Conservation (phyloP, 345 rosid genomes). For the Ailanthus altissimus region DNA sequence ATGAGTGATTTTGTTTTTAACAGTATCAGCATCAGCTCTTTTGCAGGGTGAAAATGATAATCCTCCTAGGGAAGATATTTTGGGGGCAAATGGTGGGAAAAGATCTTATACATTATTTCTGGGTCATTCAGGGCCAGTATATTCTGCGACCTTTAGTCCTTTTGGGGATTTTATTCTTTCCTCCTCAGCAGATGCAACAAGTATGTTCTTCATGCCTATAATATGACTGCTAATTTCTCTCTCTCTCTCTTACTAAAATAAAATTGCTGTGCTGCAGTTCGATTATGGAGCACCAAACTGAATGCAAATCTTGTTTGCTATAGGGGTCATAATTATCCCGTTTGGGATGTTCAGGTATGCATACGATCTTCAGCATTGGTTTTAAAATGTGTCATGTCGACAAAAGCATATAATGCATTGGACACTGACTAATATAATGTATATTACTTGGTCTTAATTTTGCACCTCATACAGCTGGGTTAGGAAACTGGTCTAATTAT, state of each 20-base stretch:
- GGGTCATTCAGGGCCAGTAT: constrained; percentile 96
- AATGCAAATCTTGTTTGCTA: constrained; percentile 98
- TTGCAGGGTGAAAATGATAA: constrained; percentile 72
- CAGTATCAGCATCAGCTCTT: constrained; percentile 71
- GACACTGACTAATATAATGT: neutral
- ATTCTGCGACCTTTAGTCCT: constrained; percentile 88
- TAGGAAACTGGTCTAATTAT: too few relatives aligned
- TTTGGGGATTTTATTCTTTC: constrained; percentile 88
- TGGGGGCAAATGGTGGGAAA: constrained; percentile 51
- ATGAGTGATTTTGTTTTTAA: constrained; percentile 18
- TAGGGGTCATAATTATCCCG: constrained; percentile 98
- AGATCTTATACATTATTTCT: constrained; percentile 71
- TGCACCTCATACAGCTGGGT: neutral
- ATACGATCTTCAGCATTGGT: constrained; percentile 3
- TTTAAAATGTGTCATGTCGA: constrained; percentile 8
- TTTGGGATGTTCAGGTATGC: constrained; percentile 97
- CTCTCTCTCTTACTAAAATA: constrained; percentile 1
- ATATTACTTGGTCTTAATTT: neutral
- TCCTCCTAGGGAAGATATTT: constrained; percentile 46
- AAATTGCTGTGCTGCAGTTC: constrained; percentile 49
- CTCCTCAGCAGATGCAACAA: constrained; percentile 92
- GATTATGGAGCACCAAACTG: constrained; percentile 92
- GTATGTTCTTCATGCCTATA: constrained; percentile 38
- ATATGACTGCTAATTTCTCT: neutral
- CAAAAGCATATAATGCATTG: neutral